These are phyloP conservation scores for Cladosporium velox DNA, from an alignment of 2,329 filamentous ascomycete species.

Conservation along the genomic window DNA sequence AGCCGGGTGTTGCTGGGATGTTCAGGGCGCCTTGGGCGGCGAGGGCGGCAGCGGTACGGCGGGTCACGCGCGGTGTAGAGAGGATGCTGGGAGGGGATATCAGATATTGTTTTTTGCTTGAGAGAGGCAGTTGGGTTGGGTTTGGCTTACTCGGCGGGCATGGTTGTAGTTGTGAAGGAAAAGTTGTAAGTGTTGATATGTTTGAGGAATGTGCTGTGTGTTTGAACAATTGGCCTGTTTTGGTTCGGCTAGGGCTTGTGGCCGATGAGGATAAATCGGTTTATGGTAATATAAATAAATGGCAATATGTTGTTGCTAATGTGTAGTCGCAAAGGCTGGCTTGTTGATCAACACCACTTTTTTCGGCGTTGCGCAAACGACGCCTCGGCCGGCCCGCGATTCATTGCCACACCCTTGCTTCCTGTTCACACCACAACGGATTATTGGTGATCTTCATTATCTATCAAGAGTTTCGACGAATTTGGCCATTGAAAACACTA, in stretches of 20 bases:
- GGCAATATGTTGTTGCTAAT: background rate
- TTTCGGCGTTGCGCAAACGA: slow-evolving; percentile 1
- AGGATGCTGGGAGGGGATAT: background rate
- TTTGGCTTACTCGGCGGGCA: slow-evolving; percentile 3
- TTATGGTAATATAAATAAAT: background rate
- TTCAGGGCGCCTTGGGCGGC: background rate
- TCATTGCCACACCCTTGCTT: background rate
- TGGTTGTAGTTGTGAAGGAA: background rate
- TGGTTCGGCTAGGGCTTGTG: background rate
- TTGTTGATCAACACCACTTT: slow-evolving; percentile 9
- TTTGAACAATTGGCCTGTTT: background rate
- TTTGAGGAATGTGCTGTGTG: background rate
- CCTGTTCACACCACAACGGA: background rate
- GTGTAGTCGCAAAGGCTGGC: background rate
- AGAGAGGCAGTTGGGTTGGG: background rate
- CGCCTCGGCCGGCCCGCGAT: background rate
- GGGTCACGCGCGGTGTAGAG: slow-evolving; percentile 12
- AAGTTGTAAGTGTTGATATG: background rate
- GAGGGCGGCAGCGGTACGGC: slow-evolving; percentile 12
- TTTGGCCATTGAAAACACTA: too few species aligned
- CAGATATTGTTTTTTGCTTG: background rate
- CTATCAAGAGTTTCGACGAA: too few species aligned
- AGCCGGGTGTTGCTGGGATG: slow-evolving; percentile 13
- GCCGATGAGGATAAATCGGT: too few species aligned
- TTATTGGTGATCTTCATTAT: background rate